These are phyloP conservation scores for Calycina marina DNA, from an alignment of 2,329 filamentous ascomycete genomes.

Conservation along the genomic window DNA sequence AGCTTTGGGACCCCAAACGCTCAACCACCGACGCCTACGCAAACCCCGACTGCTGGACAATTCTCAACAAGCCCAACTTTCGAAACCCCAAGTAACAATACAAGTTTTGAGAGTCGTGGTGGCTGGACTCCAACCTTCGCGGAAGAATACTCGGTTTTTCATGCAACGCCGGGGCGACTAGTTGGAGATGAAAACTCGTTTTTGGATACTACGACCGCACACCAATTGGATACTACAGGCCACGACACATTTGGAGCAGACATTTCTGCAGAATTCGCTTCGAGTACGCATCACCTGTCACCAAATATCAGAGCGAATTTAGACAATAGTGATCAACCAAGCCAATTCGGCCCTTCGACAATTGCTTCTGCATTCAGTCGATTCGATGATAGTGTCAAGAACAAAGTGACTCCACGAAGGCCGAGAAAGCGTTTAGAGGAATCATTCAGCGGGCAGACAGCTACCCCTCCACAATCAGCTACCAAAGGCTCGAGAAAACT, in stretches of 20 bases:
- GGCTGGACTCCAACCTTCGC: slow-evolving; percentile 48
- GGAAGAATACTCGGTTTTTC: slow-evolving; percentile 52
- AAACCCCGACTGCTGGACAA: slow-evolving; percentile 38
- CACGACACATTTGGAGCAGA: slow-evolving; percentile 30
- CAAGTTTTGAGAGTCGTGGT: slow-evolving; percentile 32
- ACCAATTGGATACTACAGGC: slow-evolving; percentile 6
- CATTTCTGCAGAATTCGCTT: slow-evolving; percentile 35
- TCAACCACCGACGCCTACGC: slow-evolving; percentile 42
- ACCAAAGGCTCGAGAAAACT: slow-evolving; percentile 41
- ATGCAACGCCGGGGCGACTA: slow-evolving; percentile 45
- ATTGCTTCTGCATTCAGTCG: slow-evolving; percentile 17
- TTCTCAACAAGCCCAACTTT: slow-evolving; percentile 38
- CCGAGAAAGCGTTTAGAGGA: slow-evolving; percentile 23
- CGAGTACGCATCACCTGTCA: slow-evolving; percentile 49
- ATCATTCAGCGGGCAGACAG: slow-evolving; percentile 30
- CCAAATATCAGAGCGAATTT: slow-evolving; percentile 36
- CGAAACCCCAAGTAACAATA: slow-evolving; percentile 38
- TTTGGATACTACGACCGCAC: slow-evolving; percentile 13
- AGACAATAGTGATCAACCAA: slow-evolving; percentile 44
- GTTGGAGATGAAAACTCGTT: slow-evolving; percentile 19
- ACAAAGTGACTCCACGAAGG: slow-evolving; percentile 27
- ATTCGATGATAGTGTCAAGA: slow-evolving; percentile 15
- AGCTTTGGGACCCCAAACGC: slow-evolving; percentile 51
- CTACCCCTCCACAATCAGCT: slow-evolving; percentile 44
- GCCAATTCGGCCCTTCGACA: slow-evolving; percentile 43